Conservation (phyloP, 2,329 filamentous ascomycete species). For the Penicillium sp. region DNA sequence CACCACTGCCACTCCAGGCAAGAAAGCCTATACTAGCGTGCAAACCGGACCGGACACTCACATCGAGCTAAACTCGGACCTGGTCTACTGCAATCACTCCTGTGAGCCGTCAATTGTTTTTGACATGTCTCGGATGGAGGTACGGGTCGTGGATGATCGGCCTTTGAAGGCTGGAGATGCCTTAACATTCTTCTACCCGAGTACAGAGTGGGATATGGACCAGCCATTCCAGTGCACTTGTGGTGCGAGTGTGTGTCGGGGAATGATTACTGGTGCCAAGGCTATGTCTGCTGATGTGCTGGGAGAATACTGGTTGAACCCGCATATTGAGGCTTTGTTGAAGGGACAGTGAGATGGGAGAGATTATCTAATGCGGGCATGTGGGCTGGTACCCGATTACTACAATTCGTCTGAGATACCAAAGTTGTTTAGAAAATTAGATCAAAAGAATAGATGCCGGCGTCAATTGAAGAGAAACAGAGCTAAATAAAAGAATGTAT, state of each 20-base stretch:
- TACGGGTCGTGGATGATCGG: constrained; percentile 40
- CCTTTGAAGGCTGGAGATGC: constrained; percentile 43
- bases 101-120: constrained; percentile 56
- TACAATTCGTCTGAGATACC: background rate
- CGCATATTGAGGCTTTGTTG: constrained; percentile 39
- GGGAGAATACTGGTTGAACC: constrained; percentile 45
- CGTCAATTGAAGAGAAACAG: background rate
- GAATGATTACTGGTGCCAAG: constrained; percentile 43
- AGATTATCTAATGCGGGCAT: background rate
- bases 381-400: background rate
- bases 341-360: constrained; percentile 19
- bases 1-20: constrained; percentile 46
- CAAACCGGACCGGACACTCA: constrained; percentile 52
- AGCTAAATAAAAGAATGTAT: background rate
- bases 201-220: constrained; percentile 53
- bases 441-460: background rate
- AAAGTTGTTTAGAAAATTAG: background rate
- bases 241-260: constrained; percentile 40
- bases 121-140: constrained; percentile 49
- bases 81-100: constrained; percentile 60
- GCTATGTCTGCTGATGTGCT: constrained; percentile 34
- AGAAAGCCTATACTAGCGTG: constrained; percentile 54
- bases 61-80: constrained; percentile 58
- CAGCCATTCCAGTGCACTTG: constrained; percentile 49
- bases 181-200: constrained; percentile 53